A percentile compares a stretch with the other conserved stretches of the same genome.
Conservation (phyloP, 352 stramenopile genomes). For the Phytophthora meadii region DNA sequence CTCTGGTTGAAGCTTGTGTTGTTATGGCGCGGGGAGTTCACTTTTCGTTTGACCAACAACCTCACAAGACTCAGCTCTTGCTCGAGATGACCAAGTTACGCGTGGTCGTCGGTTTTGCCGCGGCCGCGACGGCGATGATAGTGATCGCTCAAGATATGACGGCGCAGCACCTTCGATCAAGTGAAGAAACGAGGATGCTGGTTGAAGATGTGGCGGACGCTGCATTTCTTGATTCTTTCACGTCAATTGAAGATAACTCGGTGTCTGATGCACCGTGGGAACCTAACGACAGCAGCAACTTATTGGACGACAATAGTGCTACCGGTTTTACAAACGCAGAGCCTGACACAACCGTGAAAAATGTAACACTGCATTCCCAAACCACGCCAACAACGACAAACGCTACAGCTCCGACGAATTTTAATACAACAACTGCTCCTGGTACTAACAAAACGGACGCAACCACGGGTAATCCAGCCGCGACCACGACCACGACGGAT, state of each 20-base stretch:
- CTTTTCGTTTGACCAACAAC: conserved; percentile 19
- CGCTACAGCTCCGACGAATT: not conserved
- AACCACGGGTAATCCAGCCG: not conserved
- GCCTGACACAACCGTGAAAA: not conserved
- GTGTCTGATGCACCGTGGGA: conserved; percentile 1
- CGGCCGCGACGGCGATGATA: conserved; percentile 13
- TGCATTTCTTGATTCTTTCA: conserved; percentile 10
- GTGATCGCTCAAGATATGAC: conserved; percentile 11
- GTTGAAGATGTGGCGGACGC: not conserved
- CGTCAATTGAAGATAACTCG: conserved; percentile 3
- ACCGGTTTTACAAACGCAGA: not conserved
- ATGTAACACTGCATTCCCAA: no score
- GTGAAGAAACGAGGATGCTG: conserved; percentile 8
- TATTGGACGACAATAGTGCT: conserved; percentile 4
- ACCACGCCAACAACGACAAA: not conserved
- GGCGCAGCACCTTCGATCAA: conserved; percentile 10
- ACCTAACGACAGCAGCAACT: not conserved
- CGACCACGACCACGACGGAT: not conserved
- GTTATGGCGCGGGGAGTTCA: not conserved
- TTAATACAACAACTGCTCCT: no score
- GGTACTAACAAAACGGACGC: not conserved
- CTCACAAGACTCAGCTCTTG: not conserved
- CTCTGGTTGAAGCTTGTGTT: not conserved
- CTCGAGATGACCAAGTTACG: conserved; percentile 25
- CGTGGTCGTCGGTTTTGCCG: conserved; percentile 15